Evolutionary conservation across 257 asterid species (phyloP).

Genomic region (Primulina tabacum): DNA sequence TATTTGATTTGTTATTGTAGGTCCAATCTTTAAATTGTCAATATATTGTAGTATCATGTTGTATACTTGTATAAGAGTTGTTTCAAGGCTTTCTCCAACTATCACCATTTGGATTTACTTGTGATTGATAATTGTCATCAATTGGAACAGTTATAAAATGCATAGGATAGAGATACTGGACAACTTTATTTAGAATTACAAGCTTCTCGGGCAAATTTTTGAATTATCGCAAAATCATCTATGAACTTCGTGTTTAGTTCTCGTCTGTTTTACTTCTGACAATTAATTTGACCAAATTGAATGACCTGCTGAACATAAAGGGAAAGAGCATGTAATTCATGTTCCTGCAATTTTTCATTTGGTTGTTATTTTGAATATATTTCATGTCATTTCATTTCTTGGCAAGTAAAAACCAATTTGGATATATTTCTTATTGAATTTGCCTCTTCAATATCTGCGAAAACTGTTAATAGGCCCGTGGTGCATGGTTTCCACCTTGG

Average conservation of each 20-base stretch:
- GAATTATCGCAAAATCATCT: background rate
- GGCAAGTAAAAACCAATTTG: background rate
- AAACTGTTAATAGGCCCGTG: slow-evolving; percentile 49
- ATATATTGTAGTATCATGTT: background rate
- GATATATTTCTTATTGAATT: slow-evolving; percentile 1
- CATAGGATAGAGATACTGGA: background rate
- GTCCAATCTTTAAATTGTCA: background rate
- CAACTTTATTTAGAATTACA: background rate
- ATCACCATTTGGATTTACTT: background rate
- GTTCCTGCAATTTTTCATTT: background rate
- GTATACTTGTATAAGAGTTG: background rate
- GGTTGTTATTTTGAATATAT: background rate
- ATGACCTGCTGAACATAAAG: background rate
- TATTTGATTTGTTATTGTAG: background rate
- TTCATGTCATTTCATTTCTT: background rate
- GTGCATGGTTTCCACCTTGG: slow-evolving; percentile 97
- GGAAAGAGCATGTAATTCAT: background rate
- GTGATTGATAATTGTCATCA: background rate
- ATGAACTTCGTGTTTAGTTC: background rate
- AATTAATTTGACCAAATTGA: background rate
- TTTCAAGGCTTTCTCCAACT: background rate
- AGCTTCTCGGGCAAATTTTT: background rate
- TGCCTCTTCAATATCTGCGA: slow-evolving; percentile 17
- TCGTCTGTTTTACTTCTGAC: background rate
- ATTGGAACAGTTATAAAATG: background rate